These are phyloP conservation scores for Barnettozyma californica DNA, from an alignment of 805 yeast species.

Conservation along the genomic window DNA sequence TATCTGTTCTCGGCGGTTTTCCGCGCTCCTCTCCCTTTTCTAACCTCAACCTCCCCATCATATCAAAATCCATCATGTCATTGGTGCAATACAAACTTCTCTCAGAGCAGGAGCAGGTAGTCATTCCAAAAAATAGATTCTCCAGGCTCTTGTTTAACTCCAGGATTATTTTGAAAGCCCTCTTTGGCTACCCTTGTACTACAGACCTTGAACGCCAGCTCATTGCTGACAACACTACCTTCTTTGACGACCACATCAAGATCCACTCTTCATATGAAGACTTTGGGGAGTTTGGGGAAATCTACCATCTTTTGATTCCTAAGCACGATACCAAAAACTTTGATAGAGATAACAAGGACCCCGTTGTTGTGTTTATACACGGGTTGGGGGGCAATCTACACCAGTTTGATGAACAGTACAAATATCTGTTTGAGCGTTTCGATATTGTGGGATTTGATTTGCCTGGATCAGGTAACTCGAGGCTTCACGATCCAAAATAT, in stretches of 20 bases:
- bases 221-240: conserved; percentile 15
- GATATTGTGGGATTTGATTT: conserved; percentile 70
- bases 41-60: too few species aligned
- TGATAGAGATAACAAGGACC: conserved; percentile 4
- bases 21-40: background rate
- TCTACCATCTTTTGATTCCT: conserved; percentile 11
- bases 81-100: conserved; percentile 16
- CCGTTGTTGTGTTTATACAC: conserved; percentile 60
- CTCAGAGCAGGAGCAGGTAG: conserved; percentile 3
- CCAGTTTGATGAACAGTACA: conserved; percentile 69
- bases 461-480: conserved; percentile 73
- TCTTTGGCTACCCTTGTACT: background rate
- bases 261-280: conserved; percentile 8
- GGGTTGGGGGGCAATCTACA: conserved; percentile 89
- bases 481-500: conserved; percentile 5
- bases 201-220: conserved; percentile 17
- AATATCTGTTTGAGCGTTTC: conserved; percentile 54
- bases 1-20: too few species aligned
- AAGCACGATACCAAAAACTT: conserved; percentile 11
- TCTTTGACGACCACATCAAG: conserved; percentile 11
- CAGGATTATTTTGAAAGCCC: background rate
- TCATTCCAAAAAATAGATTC: conserved; percentile 5
- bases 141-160: background rate
- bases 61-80: conserved; percentile 17
- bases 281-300: conserved; percentile 8